These are phyloP conservation scores for Dothideomycetes sp. DNA, from an alignment of 2,329 filamentous ascomycete genomes.

Conservation along the genomic window DNA sequence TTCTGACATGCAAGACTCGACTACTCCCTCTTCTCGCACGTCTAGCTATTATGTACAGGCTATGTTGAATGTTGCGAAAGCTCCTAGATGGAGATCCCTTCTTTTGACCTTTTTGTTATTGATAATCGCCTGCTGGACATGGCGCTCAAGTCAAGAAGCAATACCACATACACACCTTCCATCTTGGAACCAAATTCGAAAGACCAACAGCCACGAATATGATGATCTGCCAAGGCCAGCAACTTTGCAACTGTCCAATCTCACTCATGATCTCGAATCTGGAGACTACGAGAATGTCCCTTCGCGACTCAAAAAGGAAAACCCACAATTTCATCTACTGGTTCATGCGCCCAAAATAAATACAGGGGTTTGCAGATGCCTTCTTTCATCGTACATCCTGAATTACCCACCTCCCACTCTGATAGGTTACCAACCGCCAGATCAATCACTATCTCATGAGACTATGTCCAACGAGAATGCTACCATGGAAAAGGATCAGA, in stretches of 20 bases:
- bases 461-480: not conserved
- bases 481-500: not conserved
- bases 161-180: not conserved
- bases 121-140: conserved; percentile 5
- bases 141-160: conserved; percentile 1
- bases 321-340: conserved; percentile 6
- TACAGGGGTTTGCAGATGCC: conserved; percentile 4
- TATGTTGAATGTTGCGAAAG: conserved; percentile 2
- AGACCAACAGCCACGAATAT: not conserved
- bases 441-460: not conserved
- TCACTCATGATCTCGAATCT: conserved; percentile 2
- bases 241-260: conserved; percentile 1
- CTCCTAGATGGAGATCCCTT: conserved; percentile 7
- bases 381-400: conserved; percentile 3
- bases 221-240: conserved; percentile 4
- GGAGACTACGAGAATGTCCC: conserved; percentile 1
- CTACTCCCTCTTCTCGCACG: conserved; percentile 1
- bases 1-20: conserved; percentile 1
- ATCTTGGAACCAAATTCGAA: not conserved
- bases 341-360: conserved; percentile 7
- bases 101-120: conserved; percentile 3
- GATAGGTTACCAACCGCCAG: conserved; percentile 1
- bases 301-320: conserved; percentile 4
- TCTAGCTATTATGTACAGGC: conserved; percentile 3
- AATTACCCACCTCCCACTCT: conserved; percentile 6